Evolutionary conservation across 2,329 filamentous ascomycete species (phyloP).

Genomic region (Uncinocarpus reesii): DNA sequence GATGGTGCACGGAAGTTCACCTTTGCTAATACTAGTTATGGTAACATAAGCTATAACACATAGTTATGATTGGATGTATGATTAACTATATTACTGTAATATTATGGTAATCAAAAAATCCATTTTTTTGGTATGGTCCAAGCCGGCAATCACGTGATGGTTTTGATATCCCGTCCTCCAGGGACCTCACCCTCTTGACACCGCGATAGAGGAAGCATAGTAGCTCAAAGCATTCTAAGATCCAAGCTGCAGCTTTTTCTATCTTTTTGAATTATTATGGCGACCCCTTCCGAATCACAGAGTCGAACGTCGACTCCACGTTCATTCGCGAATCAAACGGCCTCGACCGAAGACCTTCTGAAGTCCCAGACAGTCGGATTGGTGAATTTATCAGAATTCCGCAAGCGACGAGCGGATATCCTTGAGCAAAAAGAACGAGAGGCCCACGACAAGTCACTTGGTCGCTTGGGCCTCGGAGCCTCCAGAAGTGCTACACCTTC

Average conservation of each 20-base stretch:
- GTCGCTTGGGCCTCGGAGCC: slow-evolving; percentile 33
- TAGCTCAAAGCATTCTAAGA: neutral
- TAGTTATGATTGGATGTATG: no score
- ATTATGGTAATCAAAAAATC: no score
- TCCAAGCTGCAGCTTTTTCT: neutral
- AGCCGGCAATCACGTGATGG: no score
- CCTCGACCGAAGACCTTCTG: slow-evolving; percentile 68
- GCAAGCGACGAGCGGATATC: slow-evolving; percentile 90
- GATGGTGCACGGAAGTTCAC: no score
- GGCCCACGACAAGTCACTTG: slow-evolving; percentile 52
- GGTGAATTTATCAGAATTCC: slow-evolving; percentile 84
- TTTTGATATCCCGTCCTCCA: no score
- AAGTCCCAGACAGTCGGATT: slow-evolving; percentile 84
- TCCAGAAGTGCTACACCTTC: slow-evolving; percentile 45
- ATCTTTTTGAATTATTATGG: slow-evolving; percentile 11
- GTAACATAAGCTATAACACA: no score
- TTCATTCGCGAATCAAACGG: slow-evolving; percentile 62
- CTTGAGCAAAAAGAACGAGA: slow-evolving; percentile 82
- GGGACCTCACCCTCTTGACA: no score
- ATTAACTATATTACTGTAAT: no score
- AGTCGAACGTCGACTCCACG: slow-evolving; percentile 38
- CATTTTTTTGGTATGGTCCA: no score
- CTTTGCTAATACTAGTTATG: no score
- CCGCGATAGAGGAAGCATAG: no score
- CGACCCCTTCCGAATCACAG: slow-evolving; percentile 26